These are phyloP conservation scores for Aspergillus hiratsukae DNA, from an alignment of 2,329 filamentous ascomycete species.

Conservation along the genomic window DNA sequence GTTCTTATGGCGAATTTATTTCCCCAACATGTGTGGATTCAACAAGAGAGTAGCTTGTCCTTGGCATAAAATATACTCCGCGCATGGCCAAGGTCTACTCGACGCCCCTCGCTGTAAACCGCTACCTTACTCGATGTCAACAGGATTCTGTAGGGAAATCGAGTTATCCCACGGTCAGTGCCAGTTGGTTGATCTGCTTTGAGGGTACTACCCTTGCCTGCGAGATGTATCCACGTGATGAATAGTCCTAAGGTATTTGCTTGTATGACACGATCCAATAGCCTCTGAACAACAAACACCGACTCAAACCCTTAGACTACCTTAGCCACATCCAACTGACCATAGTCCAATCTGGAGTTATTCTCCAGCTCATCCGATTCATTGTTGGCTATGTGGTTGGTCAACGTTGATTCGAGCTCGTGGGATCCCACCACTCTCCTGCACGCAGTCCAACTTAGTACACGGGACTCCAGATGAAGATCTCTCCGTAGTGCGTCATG, in stretches of 20 bases:
- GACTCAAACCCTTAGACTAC: neutral
- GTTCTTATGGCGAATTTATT: too few relatives aligned
- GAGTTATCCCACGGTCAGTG: neutral
- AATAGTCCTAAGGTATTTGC: neutral
- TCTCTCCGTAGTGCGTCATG: neutral
- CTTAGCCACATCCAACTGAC: neutral
- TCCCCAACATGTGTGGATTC: neutral
- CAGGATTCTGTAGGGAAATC: neutral
- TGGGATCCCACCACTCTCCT: too few relatives aligned
- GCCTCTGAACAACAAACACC: neutral
- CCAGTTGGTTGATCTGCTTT: neutral
- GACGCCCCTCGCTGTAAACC: too few relatives aligned
- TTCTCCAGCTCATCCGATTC: neutral
- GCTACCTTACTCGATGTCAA: too few relatives aligned
- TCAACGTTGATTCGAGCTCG: too few relatives aligned
- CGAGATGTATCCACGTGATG: neutral
- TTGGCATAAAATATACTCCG: neutral
- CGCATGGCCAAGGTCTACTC: neutral
- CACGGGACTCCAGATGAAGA: too few relatives aligned
- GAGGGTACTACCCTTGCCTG: neutral
- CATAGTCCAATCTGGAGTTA: neutral
- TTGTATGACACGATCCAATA: neutral
- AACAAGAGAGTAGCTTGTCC: neutral
- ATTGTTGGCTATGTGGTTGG: neutral
- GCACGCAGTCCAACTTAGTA: too few relatives aligned